Conservation (phyloP, 2,329 filamentous ascomycete genomes). For the Diaporthe destruens region DNA sequence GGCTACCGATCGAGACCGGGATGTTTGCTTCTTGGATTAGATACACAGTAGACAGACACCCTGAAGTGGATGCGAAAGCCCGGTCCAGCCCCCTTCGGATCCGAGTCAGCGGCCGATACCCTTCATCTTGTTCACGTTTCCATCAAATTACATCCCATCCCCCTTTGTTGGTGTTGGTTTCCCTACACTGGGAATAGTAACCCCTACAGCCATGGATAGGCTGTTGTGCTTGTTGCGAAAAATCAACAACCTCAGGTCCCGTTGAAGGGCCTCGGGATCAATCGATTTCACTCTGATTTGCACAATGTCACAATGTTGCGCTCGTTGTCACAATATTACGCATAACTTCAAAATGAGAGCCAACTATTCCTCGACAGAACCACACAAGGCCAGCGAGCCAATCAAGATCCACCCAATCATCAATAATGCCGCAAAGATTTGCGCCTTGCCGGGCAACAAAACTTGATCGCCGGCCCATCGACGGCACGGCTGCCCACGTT, state of each 20-base stretch:
- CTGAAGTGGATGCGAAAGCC: constrained; percentile 6
- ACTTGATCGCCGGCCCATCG: constrained; percentile 9
- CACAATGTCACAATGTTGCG: constrained; percentile 6
- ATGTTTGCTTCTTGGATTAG: constrained; percentile 28
- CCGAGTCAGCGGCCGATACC: constrained; percentile 1
- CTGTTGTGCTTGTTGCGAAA: not conserved
- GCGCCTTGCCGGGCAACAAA: not conserved
- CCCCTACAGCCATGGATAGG: not conserved
- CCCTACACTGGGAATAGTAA: not conserved
- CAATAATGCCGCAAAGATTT: constrained; percentile 22
- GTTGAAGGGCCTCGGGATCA: not conserved
- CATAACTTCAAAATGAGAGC: not conserved
- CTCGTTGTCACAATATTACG: constrained; percentile 4
- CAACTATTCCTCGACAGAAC: constrained; percentile 6
- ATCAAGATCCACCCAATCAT: constrained; percentile 7
- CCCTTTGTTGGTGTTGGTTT: not conserved
- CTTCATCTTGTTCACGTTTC: not conserved
- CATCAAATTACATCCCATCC: not conserved
- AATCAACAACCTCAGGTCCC: not conserved
- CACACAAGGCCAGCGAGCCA: constrained; percentile 10
- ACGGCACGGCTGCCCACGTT: constrained; percentile 24
- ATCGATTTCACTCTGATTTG: not conserved
- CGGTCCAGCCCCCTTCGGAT: constrained; percentile 19
- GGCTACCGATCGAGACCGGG: constrained; percentile 33
- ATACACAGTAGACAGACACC: not conserved